phyloP scores from a whole-genome alignment of 1,284 basidiomycete genomes.

The Singerocomus rubriflavus region DNA sequence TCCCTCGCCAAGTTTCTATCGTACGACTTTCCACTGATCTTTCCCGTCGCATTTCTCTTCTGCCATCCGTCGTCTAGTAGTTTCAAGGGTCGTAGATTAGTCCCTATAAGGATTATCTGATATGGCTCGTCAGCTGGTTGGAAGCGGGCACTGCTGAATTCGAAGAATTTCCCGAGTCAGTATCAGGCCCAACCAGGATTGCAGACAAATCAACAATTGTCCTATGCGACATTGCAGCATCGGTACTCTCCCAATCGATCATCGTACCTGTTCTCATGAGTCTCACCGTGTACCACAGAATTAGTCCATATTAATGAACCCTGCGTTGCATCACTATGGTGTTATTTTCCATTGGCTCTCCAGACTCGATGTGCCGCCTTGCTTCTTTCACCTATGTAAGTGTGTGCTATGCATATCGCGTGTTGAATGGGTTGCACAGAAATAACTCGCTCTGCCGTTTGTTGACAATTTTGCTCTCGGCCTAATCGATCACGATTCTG shows the following conservation, averaged over 20 bases:
- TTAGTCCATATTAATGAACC: neutral
- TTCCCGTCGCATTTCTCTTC: too few species aligned
- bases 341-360: constrained; percentile 2
- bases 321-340: neutral
- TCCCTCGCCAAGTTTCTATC: neutral
- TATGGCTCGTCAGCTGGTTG: neutral
- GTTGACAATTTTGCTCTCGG: neutral
- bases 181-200: neutral
- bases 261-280: neutral
- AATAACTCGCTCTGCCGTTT: constrained; percentile 1
- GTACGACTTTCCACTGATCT: too few species aligned
- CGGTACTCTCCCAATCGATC: neutral
- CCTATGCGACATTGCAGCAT: too few species aligned
- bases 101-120: neutral
- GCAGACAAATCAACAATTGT: neutral
- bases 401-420: neutral
- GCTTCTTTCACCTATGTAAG: constrained; percentile 3
- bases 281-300: neutral
- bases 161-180: neutral
- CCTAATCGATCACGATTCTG: neutral
- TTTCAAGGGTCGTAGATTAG: neutral
- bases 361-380: neutral
- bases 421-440: neutral
- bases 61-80: neutral
- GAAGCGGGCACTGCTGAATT: neutral